Base-by-base conservation (phyloP, 2,329 filamentous ascomycete genomes). In the Lasiodiplodia gonubiensis region DNA sequence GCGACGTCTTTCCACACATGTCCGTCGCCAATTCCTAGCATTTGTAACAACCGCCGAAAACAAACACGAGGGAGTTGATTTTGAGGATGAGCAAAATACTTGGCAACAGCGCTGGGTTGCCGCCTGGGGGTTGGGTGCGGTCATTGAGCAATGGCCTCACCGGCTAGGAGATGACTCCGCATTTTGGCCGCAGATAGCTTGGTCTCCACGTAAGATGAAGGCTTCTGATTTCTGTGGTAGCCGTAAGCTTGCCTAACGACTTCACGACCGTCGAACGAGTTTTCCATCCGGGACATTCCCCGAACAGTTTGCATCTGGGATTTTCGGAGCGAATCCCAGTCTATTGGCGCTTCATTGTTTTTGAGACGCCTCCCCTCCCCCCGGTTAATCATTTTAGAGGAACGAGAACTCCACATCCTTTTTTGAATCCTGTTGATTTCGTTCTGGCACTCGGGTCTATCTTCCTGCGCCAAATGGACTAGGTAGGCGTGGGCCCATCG, bases 1-100 rank as follows among this genome's bases (percentile, higher is more conserved):
- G 35, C 37, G 68, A 68, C 35, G 27, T 66, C 21, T 57, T 67
- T 23, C 66, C 57, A 21, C 46, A 61, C 30, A 35, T 54, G 18
- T 14, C 42, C n/a, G 42, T 21, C 14, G n/a, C 21, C 18, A 46
- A 25, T 25, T 42, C 48, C 12, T 66, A 42, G 11, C 33, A 46
- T 46, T 21, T 14, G n/a, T 27, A 25, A 37, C 18, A 35, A 37
- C 8, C 11, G 30, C 16, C 10, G 51, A 5, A 51, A 23, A 2
- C 11, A 18, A n/a, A 12, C 16, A 33, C n/a, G n/a, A n/a, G 16
- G 25, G 33, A 8, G 23, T 39, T 16, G 37, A 27, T 21, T 23
- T 25, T 51, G 48, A 21, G n/a, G 42, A n/a, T 21, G 42, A 21
- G n/a, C 18, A 21, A n/a, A 46, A 46, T 10, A 10, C 8, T 46